A percentile compares a stretch with the other conserved stretches of the same genome.
Conservation (phyloP, 805 yeast species). For the Pichia cephalocereana region DNA sequence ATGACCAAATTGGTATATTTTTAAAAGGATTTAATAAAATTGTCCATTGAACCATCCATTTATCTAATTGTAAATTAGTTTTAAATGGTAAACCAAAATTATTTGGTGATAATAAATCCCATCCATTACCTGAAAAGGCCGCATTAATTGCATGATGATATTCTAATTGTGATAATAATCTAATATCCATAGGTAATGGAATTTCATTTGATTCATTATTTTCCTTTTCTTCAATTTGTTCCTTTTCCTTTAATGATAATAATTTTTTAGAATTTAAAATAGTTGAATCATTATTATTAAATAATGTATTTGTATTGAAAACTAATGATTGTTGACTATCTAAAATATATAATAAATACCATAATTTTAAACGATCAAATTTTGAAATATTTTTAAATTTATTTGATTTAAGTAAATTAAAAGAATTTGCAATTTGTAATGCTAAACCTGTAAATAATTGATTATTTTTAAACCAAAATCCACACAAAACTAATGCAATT, state of each 20-base stretch:
- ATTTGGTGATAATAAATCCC: slow-evolving; percentile 53
- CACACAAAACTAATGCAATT: slow-evolving; percentile 55
- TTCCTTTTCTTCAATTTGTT: neutral
- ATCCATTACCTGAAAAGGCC: slow-evolving; percentile 38
- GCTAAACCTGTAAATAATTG: slow-evolving; percentile 63
- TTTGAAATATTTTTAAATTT: slow-evolving; percentile 6
- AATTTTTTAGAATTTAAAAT: slow-evolving; percentile 34
- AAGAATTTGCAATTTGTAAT: slow-evolving; percentile 51
- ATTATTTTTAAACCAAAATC: slow-evolving; percentile 59
- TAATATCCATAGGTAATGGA: slow-evolving; percentile 29
- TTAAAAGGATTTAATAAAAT: slow-evolving; percentile 53
- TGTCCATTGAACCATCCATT: slow-evolving; percentile 79
- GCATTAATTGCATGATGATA: slow-evolving; percentile 55
- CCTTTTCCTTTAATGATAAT: slow-evolving; percentile 14
- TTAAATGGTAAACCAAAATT: slow-evolving; percentile 61
- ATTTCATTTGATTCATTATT: slow-evolving; percentile 21
- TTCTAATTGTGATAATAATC: slow-evolving; percentile 59
- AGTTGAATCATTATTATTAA: slow-evolving; percentile 37
- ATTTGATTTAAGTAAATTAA: slow-evolving; percentile 31
- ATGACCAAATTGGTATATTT: slow-evolving; percentile 48
- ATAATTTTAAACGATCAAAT: slow-evolving; percentile 42
- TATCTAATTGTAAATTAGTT: slow-evolving; percentile 56
- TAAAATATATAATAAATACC: slow-evolving; percentile 57
- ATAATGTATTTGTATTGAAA: slow-evolving; percentile 46
- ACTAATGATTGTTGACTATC: slow-evolving; percentile 65